Conservation (phyloP, 139 green algal species). For the Eudorina sp. region DNA sequence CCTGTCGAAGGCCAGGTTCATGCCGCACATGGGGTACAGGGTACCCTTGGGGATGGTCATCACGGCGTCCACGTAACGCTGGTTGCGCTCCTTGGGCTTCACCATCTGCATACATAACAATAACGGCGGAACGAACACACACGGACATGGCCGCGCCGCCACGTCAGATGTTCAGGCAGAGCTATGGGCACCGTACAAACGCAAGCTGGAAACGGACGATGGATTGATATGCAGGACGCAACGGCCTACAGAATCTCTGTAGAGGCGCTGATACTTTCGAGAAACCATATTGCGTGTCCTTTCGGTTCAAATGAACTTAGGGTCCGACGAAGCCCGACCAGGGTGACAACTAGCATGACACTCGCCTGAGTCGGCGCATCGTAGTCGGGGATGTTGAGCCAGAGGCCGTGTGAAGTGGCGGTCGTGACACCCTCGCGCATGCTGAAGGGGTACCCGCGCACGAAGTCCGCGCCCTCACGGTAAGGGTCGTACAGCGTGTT, state of each 20-base stretch:
- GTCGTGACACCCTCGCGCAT: conserved; percentile 93
- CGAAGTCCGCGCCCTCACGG: conserved; percentile 67
- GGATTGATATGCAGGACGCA: no score
- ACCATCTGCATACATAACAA: conserved; percentile 84
- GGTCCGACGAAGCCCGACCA: no score
- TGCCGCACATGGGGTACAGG: conserved; percentile 97
- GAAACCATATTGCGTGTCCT: no score
- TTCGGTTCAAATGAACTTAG: no score
- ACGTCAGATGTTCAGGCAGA: no score
- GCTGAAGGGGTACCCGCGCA: conserved; percentile 89
- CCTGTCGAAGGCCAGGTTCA: conserved; percentile 96
- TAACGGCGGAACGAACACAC: neutral
- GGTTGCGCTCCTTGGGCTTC: conserved; percentile 96
- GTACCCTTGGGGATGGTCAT: conserved; percentile 95
- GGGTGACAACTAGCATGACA: no score
- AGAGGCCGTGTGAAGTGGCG: conserved; percentile 94
- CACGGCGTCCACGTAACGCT: conserved; percentile 93
- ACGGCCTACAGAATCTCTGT: no score
- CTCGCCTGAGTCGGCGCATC: conserved; percentile 90
- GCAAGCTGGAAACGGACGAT: no score
- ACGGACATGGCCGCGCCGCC: no score
- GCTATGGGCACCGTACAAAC: no score
- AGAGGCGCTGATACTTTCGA: no score
- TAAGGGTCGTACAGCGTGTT: conserved; percentile 98
- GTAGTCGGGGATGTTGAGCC: conserved; percentile 99